Evolutionary conservation across 192 early-diverging fungal genomes (phyloP), one percentile per base, ranked within the genome.

Genomic region (Lunasporangiospora selenospora): DNA sequence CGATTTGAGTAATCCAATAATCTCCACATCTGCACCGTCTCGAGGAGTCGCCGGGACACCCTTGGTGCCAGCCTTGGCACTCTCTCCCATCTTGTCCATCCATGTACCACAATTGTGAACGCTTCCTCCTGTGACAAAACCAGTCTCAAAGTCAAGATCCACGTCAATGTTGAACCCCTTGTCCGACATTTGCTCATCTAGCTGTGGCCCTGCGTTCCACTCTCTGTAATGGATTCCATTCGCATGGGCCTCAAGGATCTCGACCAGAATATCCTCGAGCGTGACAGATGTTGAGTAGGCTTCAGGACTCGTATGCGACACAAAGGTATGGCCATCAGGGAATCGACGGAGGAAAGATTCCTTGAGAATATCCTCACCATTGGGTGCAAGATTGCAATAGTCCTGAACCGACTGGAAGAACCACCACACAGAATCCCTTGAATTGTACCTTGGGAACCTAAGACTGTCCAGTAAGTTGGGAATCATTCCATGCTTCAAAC

Each of bases 1-100:
- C 15, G 88, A 88, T 75, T 98, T 97, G 26, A 91, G 70, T 53
- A 99, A 64, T 15, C 96, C 96, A 34, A 91, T 86, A 70, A 99
- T 95, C 79, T 99, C 96, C 15, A 98, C 82, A 19, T 84, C 85
- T 0, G 92, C 89, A 24, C 98, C 96, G 65, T 99, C 93, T 33
- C 96, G 87, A 46, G 96, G 94, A 3, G 94, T 99, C 0, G 90
- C 94, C 1, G 96, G 98, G 23, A 90, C 63, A 3, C 98, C 98
- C 29, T 89, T 89, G 34, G 86, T 98, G 7, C 91, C 89, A n/a
- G 98, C 96, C 79, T 93, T 96, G 36, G 87, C 89, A 27, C 90
- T 94, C 76, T 97, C 95, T 15, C 93, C 92, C 92, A 93, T 94
- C 77, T 98, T 99, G 79, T 98, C 98, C 95, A 98, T 98, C 98